These are phyloP conservation scores for Pleurotus pulmonarius DNA, from an alignment of 768 basidiomycete species.

Conservation along the genomic window DNA sequence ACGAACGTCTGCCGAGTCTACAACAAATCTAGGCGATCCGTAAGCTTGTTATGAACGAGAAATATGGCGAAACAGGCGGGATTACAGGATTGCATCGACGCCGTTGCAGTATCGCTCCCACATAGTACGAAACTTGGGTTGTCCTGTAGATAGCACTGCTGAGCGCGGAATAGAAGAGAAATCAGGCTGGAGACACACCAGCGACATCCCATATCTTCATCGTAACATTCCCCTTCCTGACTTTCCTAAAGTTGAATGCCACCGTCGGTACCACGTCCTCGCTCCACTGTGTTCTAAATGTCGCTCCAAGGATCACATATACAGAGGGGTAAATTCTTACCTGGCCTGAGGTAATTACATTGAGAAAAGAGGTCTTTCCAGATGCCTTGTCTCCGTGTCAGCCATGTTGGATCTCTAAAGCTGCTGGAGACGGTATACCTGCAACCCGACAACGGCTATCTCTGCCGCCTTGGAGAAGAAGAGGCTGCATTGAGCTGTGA, in stretches of 20 bases:
- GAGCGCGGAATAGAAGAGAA: background rate
- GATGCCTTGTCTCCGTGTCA: constrained; percentile 60
- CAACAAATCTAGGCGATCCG: constrained; percentile 65
- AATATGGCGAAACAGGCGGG: constrained; percentile 10
- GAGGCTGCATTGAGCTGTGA: constrained; percentile 38
- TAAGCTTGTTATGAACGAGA: background rate
- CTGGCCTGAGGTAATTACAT: constrained; percentile 86
- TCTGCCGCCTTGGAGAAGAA: constrained; percentile 89
- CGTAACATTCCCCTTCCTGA: constrained; percentile 85
- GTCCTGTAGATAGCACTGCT: constrained; percentile 42
- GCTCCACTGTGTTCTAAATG: constrained; percentile 61
- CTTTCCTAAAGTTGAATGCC: constrained; percentile 87
- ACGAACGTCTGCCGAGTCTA: constrained; percentile 85
- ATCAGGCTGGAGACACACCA: constrained; percentile 39
- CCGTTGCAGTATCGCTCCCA: constrained; percentile 95
- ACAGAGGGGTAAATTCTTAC: constrained; percentile 28
- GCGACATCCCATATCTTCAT: constrained; percentile 97
- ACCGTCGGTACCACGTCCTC: constrained; percentile 97
- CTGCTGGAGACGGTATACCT: constrained; percentile 40
- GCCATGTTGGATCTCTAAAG: background rate
- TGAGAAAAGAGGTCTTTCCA: constrained; percentile 93
- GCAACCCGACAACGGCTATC: constrained; percentile 88
- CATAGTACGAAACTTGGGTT: constrained; percentile 92
- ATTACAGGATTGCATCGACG: constrained; percentile 89
- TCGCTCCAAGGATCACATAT: constrained; percentile 1